Evolutionary conservation across 345 rosid species (phyloP).

Genomic region (Raphanus raphanistrum): DNA sequence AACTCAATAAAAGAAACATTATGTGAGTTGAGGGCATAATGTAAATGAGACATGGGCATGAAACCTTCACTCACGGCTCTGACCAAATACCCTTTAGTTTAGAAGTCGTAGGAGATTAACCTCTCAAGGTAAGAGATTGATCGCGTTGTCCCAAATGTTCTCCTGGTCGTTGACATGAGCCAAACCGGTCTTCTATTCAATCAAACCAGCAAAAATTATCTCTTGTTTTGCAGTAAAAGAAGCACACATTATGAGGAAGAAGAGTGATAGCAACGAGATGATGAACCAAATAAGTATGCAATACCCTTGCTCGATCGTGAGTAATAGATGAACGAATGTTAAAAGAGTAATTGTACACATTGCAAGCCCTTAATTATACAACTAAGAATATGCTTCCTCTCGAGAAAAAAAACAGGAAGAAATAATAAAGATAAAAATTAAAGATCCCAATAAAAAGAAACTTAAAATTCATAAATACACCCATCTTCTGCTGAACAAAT

Average conservation of each 20-base stretch:
- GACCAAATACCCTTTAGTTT: too few species aligned
- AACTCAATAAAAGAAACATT: too few species aligned
- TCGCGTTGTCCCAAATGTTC: too few species aligned
- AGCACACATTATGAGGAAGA: not conserved
- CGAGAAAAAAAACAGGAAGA: slow-evolving; percentile 27
- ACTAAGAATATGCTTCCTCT: slow-evolving; percentile 26
- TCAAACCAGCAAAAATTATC: not conserved
- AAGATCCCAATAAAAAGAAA: slow-evolving; percentile 1
- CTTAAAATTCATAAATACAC: slow-evolving; percentile 26
- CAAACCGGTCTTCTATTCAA: not conserved
- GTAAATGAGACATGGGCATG: too few species aligned
- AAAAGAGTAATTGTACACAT: not conserved
- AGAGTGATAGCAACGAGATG: not conserved
- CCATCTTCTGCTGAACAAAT: slow-evolving; percentile 39
- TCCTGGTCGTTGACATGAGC: too few species aligned
- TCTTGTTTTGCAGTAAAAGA: not conserved
- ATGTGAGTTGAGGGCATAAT: too few species aligned
- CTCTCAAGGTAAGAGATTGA: too few species aligned
- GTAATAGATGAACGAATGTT: not conserved
- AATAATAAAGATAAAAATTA: not conserved
- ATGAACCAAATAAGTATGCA: not conserved
- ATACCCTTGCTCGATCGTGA: not conserved
- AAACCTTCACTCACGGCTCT: too few species aligned
- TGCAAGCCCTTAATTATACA: not conserved
- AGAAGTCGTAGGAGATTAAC: too few species aligned